Conservation (phyloP, 148 eudicot genomes). For the Vaccinium vitisidaea region DNA sequence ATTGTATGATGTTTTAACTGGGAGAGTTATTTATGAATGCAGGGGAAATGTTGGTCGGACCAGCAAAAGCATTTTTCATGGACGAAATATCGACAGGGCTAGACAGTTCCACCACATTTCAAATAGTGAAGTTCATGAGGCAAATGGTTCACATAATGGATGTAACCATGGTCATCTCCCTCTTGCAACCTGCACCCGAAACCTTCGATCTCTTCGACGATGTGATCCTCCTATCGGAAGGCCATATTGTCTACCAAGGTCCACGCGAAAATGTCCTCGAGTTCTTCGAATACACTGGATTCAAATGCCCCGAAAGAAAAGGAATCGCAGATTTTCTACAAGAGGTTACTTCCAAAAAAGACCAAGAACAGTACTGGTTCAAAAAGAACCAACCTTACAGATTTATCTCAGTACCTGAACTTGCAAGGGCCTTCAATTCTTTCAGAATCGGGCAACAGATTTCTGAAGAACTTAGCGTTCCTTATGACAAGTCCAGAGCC, state of each 20-base stretch:
- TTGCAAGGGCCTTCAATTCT: slow-evolving; percentile 25
- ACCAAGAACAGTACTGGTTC: slow-evolving; percentile 49
- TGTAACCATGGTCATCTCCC: slow-evolving; percentile 38
- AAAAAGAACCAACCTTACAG: slow-evolving; percentile 36
- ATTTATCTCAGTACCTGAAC: slow-evolving; percentile 31
- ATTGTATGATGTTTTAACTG: background rate
- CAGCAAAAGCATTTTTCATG: slow-evolving; percentile 42
- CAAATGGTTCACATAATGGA: slow-evolving; percentile 39
- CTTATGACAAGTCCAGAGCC: slow-evolving; percentile 30
- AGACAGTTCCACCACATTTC: slow-evolving; percentile 42
- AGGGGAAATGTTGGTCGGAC: slow-evolving; percentile 46
- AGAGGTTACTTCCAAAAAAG: slow-evolving; percentile 30
- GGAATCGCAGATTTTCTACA: slow-evolving; percentile 10
- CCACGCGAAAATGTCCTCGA: slow-evolving; percentile 20
- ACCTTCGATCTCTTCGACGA: slow-evolving; percentile 41
- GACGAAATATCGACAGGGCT: slow-evolving; percentile 42
- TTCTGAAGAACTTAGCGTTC: slow-evolving; percentile 26
- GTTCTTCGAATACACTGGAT: slow-evolving; percentile 1
- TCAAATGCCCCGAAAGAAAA: slow-evolving; percentile 8
- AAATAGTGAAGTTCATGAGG: slow-evolving; percentile 33
- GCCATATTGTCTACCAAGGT: slow-evolving; percentile 40
- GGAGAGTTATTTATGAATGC: background rate
- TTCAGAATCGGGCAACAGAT: slow-evolving; percentile 32
- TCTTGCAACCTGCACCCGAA: slow-evolving; percentile 42
- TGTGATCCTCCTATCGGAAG: slow-evolving; percentile 33